phyloP scores from a whole-genome alignment of 345 rosid genomes.

The Combretum micranthum region DNA sequence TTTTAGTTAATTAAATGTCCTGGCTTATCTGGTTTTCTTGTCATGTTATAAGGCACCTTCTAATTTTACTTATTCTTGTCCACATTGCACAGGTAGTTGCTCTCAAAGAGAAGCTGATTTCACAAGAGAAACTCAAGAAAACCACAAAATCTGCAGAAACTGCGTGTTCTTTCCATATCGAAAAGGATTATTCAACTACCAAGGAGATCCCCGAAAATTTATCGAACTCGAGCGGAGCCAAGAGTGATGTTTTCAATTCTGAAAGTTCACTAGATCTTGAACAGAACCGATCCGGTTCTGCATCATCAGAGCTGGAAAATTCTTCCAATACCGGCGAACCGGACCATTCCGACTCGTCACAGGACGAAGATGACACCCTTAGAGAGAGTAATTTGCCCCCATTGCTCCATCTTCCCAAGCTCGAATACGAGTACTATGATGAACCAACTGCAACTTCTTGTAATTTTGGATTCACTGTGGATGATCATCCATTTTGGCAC shows the following conservation, averaged over 20 bases:
- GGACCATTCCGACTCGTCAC: constrained; percentile 38
- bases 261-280: constrained; percentile 29
- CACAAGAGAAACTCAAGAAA: constrained; percentile 16
- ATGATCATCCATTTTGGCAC: constrained; percentile 50
- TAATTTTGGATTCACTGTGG: constrained; percentile 35
- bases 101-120: constrained; percentile 39
- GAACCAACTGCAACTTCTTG: constrained; percentile 20
- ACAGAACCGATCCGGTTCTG: constrained; percentile 1
- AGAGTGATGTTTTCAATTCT: constrained; percentile 40
- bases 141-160: constrained; percentile 5
- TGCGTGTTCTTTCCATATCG: not conserved
- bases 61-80: constrained; percentile 1
- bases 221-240: constrained; percentile 39
- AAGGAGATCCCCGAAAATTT: constrained; percentile 14
- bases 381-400: constrained; percentile 23
- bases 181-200: not conserved
- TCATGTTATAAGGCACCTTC: not conserved
- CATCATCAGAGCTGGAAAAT: constrained; percentile 31
- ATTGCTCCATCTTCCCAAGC: constrained; percentile 20
- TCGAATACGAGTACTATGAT: constrained; percentile 19
- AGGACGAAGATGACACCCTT: constrained; percentile 34
- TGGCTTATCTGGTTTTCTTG: not conserved
- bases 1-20: too few species aligned
- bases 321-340: constrained; percentile 32
- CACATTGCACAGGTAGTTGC: constrained; percentile 33